Evolutionary conservation across 495 filamentous ascomycete genomes (phyloP), one percentile per base, ranked within the genome.

Genomic region (Cryomyces antarcticus): DNA sequence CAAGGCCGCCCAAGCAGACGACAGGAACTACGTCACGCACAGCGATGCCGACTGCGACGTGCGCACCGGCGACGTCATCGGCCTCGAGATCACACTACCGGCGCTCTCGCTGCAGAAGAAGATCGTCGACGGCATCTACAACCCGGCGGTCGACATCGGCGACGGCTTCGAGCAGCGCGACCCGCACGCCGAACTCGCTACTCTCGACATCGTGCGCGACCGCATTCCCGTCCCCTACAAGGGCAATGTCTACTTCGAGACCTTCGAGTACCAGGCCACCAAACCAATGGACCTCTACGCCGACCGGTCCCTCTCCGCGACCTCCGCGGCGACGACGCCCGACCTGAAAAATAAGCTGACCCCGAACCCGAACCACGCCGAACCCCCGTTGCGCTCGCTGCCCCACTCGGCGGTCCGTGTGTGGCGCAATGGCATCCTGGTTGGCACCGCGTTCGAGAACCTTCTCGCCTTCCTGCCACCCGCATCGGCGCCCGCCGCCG

Each of bases 211-310:
- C 44, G 82, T 99, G 42, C 81, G 92, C 46, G 92, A 96, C 56
- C 78, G 92, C 33, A 80, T 94, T 37, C 87, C 88, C 2, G 93
- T 96, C 47, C 75, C 86, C 11, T 93, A 87, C 60, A 94, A 93
- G 61, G 73, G 76, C 41, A 80, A 89, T 56, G 77, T 85, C 41
- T 94, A 87, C 62, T 94, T 93, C 62, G 92, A 97, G 57, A 80
- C 86, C 54, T 86, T 87, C 46, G 92, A 95, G 53, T 88, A 93
- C 55, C 79, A 82, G 48, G 62, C 80, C 2, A 78, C 79, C 2
- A 95, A 95, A 60, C 80, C 89, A 38, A 73, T 95, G 17, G 88
- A 94, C 48, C 78, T 88, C 34, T 68, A 85, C 29, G 77, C 77
- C 67, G 84, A 86, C 49, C 82, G 82, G 5, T 62, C 78, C 28